Evolutionary conservation across 2,329 filamentous ascomycete genomes (phyloP), one percentile per base, ranked within the genome.

Genomic region (Aspergillus felis): DNA sequence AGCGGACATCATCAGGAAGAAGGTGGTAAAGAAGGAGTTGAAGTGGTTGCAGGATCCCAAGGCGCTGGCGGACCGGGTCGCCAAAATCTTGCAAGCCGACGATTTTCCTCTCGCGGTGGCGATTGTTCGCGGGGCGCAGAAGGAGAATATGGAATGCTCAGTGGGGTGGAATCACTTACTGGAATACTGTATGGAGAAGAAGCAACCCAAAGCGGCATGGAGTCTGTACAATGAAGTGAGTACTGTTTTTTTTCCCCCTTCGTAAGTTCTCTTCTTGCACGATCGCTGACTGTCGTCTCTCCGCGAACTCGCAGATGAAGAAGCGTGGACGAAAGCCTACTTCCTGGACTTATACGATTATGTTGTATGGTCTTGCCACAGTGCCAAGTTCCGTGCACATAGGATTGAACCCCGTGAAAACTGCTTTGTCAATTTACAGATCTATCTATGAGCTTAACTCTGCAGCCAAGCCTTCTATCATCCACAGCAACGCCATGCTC

Each of bases 81-180:
- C 79, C 54, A 78, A 79, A 51, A 78, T 85, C 20, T 77, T 97
- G 50, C 71, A 71, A 4, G 80, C 82, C 57, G 82, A 82, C 46
- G 79, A 86, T 32, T 82, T 82, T 41, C 83, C 86, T 2, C 86
- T 91, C 67, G 91, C 92, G 27, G 73, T 88, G 46, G 77, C 84
- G 22, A 72, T 96, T 58, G 84, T 88, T 41, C 85, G 88, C 57
- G 79, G 82, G 64, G 88, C 88, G 25, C 67, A 73, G n/a, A 91
- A 87, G 71, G 85, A 82, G 63, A 73, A 79, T 0, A 80, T 83
- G 62, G 78, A 86, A 57, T 86, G 88, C 61, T 79, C 84, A 3
- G 92, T 95, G 57, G 87, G 89, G 57, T 99, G 93, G 92, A 97
- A 97, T 74, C 84, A 90, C 68, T 74, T 96, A 48, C 87, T 99